A percentile compares a stretch with the other conserved stretches of the same genome.
Evolutionary conservation across 306 rosid genomes (phyloP).

Genomic region (Arachis hypogaea): DNA sequence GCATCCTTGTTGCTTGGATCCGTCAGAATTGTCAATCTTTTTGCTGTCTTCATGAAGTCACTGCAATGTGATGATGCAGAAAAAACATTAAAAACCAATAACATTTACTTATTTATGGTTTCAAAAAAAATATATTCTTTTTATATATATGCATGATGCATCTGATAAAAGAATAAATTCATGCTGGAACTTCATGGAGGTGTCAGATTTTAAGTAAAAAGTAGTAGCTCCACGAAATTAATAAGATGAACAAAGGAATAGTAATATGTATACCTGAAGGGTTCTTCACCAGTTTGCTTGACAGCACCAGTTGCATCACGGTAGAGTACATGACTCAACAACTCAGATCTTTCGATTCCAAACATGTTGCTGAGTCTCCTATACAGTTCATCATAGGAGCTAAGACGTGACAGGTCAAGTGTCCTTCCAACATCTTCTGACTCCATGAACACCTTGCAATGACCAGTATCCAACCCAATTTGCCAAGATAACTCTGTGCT

Average conservation of each 20-base stretch:
- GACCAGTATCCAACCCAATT: constrained; percentile 69
- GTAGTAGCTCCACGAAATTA: not conserved
- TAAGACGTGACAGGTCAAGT: constrained; percentile 64
- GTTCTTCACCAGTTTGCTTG: constrained; percentile 84
- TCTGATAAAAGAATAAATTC: not conserved
- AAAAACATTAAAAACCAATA: not conserved
- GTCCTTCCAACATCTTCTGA: constrained; percentile 94
- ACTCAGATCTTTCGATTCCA: constrained; percentile 72
- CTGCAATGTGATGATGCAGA: constrained; percentile 49
- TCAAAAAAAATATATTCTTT: no score
- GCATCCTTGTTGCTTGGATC: constrained; percentile 57
- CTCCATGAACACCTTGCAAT: constrained; percentile 93
- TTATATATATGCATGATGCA: not conserved
- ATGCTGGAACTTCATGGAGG: not conserved
- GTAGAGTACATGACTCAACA: constrained; percentile 78
- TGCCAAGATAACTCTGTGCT: constrained; percentile 60
- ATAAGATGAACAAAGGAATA: not conserved
- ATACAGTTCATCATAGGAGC: constrained; percentile 84
- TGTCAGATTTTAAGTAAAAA: not conserved
- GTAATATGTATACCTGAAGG: constrained; percentile 63
- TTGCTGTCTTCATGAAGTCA: constrained; percentile 81
- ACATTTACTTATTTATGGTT: no score
- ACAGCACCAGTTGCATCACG: constrained; percentile 73
- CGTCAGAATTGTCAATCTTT: constrained; percentile 72
- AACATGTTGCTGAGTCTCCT: constrained; percentile 79